Evolutionary conservation across 495 filamentous ascomycete species (phyloP).

Genomic region (Pyrenula aspistea): DNA sequence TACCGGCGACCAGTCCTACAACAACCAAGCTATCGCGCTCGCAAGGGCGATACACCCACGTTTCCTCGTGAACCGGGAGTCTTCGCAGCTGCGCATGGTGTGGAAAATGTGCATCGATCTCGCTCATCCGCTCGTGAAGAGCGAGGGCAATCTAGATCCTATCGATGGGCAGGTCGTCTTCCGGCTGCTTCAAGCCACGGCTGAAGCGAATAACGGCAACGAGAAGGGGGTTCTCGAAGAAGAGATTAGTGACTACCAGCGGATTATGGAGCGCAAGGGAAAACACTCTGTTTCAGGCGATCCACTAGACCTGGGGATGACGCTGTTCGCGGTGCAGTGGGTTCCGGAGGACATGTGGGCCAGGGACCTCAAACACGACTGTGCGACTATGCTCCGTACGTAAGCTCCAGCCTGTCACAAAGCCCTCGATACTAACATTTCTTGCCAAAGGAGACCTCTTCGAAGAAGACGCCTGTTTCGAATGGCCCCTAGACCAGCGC

Average conservation of each 20-base stretch:
- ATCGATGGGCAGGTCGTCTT: conserved; percentile 49
- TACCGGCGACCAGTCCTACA: conserved; percentile 35
- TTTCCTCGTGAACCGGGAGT: conserved; percentile 34
- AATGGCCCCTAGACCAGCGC: conserved; percentile 25
- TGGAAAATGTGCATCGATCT: conserved; percentile 53
- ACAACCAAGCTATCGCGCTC: conserved; percentile 41
- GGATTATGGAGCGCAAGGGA: conserved; percentile 38
- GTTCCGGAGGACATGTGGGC: conserved; percentile 43
- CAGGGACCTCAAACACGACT: conserved; percentile 13
- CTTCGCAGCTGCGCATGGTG: conserved; percentile 33
- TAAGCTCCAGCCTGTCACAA: too few species aligned
- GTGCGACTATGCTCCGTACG: neutral
- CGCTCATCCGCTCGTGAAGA: conserved; percentile 32
- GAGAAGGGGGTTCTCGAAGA: conserved; percentile 22
- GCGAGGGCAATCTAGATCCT: conserved; percentile 51
- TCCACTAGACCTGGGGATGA: conserved; percentile 53
- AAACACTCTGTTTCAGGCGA: conserved; percentile 38
- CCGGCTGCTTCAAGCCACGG: conserved; percentile 36
- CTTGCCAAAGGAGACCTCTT: conserved; percentile 35
- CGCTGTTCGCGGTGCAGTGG: conserved; percentile 52
- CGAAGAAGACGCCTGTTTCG: conserved; percentile 27
- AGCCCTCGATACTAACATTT: too few species aligned
- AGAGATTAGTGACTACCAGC: conserved; percentile 48
- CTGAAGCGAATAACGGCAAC: conserved; percentile 11
- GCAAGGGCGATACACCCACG: conserved; percentile 45